Conservation (phyloP, 768 basidiomycete genomes). For the Panus rudis region DNA sequence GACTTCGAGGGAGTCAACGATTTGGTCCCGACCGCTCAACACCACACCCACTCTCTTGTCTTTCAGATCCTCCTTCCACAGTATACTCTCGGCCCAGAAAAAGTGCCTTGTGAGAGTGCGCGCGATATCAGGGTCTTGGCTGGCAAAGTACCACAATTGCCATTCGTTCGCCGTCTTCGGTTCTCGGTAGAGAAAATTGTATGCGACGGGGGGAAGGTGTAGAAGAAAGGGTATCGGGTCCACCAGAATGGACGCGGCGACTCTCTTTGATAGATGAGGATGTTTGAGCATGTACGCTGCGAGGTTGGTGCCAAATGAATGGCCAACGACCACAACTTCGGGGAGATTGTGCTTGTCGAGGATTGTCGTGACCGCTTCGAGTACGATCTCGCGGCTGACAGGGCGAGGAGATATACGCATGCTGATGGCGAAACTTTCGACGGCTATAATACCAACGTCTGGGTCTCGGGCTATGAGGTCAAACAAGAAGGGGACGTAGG, state of each 20-base stretch:
- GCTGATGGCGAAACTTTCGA: constrained; percentile 55
- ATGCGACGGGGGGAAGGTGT: constrained; percentile 54
- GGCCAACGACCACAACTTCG: constrained; percentile 40
- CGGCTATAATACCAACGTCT: constrained; percentile 49
- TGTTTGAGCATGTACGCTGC: constrained; percentile 47
- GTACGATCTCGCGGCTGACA: constrained; percentile 32
- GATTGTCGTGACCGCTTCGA: constrained; percentile 36
- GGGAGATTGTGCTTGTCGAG: constrained; percentile 35
- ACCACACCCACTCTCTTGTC: constrained; percentile 27
- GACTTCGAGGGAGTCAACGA: constrained; percentile 33
- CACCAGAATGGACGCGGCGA: constrained; percentile 43
- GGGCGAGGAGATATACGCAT: constrained; percentile 53
- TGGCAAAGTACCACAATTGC: constrained; percentile 64
- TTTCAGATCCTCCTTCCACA: constrained; percentile 52
- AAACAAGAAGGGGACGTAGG: constrained; percentile 46
- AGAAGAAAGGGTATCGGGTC: constrained; percentile 64
- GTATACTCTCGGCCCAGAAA: constrained; percentile 57
- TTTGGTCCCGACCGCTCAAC: constrained; percentile 35
- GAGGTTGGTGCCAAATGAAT: constrained; percentile 60
- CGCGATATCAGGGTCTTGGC: constrained; percentile 56
- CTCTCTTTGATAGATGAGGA: constrained; percentile 20
- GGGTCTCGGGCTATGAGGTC: constrained; percentile 38
- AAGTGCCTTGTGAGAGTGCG: constrained; percentile 52
- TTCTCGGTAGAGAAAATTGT: constrained; percentile 58
- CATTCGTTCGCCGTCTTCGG: constrained; percentile 49